A percentile compares a stretch with the other conserved stretches of the same genome.
phyloP scores from a whole-genome alignment of 257 asterid genomes.

The Rauvolfia tetraphylla region DNA sequence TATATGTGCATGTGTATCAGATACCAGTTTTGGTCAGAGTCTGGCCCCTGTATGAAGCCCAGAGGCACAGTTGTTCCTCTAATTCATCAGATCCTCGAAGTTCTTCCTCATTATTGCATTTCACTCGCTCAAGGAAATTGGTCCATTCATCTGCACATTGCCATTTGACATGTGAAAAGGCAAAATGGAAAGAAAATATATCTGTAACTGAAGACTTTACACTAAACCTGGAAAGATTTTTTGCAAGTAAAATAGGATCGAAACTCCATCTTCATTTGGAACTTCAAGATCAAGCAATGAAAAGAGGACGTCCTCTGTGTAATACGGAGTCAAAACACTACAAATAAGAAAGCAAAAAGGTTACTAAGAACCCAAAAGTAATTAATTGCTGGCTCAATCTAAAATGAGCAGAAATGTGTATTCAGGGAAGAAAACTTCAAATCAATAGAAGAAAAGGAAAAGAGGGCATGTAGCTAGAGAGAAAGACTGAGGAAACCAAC shows the following conservation, averaged over 20 bases:
- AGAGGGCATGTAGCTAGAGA: background rate
- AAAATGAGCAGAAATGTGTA: background rate
- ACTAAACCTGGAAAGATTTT: slow-evolving; percentile 92
- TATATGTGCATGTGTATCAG: background rate
- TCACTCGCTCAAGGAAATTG: slow-evolving; percentile 88
- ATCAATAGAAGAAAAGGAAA: background rate
- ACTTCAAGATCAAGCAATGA: slow-evolving; percentile 85
- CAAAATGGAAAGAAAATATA: slow-evolving; percentile 13
- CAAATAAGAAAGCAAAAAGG: slow-evolving; percentile 15
- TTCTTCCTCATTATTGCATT: slow-evolving; percentile 61
- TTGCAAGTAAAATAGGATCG: slow-evolving; percentile 92
- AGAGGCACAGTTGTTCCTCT: slow-evolving; percentile 89
- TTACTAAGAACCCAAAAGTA: slow-evolving; percentile 7
- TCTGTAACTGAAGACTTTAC: slow-evolving; percentile 17
- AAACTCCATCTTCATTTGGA: slow-evolving; percentile 96
- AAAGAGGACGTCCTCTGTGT: slow-evolving; percentile 92
- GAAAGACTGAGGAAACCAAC: background rate
- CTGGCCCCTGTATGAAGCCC: slow-evolving; percentile 99
- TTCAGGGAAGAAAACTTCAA: background rate
- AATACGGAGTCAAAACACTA: slow-evolving; percentile 95
- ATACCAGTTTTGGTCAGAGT: slow-evolving; percentile 94
- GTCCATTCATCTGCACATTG: slow-evolving; percentile 81
- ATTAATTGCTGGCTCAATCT: background rate
- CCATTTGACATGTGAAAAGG: slow-evolving; percentile 16
- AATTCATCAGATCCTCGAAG: slow-evolving; percentile 73